Evolutionary conservation across 169 alveolate genomes (phyloP).

Genomic region (Eimeria falciformis): DNA sequence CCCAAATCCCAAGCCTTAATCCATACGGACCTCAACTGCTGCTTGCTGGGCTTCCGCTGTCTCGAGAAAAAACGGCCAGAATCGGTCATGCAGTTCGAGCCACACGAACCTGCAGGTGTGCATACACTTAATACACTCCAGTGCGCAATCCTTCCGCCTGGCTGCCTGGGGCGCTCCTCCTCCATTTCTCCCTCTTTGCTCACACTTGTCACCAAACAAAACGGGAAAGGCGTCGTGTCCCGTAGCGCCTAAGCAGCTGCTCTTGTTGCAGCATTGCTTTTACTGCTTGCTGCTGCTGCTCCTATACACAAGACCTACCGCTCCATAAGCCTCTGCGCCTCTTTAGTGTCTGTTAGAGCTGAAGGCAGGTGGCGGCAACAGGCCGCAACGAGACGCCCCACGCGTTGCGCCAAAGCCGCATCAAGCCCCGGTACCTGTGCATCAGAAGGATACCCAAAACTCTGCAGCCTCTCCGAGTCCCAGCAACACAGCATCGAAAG

Average conservation of each 20-base stretch:
- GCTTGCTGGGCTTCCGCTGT: conserved; percentile 9
- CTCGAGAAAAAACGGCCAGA: conserved; percentile 42
- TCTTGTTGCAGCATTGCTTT: too few relatives aligned
- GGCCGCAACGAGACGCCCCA: conserved; percentile 28
- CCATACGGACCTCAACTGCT: background rate
- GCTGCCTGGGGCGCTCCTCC: too few relatives aligned
- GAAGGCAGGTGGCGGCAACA: conserved; percentile 41
- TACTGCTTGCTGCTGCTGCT: background rate
- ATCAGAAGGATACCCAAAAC: background rate
- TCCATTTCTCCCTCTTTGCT: too few relatives aligned
- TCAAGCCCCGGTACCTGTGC: conserved; percentile 34
- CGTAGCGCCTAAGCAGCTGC: too few relatives aligned
- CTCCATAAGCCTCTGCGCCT: conserved; percentile 18
- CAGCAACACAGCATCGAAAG: too few relatives aligned
- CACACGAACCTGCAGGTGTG: conserved; percentile 46
- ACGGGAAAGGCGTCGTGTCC: too few relatives aligned
- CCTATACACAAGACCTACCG: background rate
- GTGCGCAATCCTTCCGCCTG: background rate
- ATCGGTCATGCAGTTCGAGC: conserved; percentile 48
- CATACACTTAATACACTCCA: background rate
- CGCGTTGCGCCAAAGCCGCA: conserved; percentile 37
- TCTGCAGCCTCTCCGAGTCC: background rate
- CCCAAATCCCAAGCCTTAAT: background rate
- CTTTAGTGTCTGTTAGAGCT: conserved; percentile 7
- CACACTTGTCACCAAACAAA: too few relatives aligned